Percentiles rank a stretch among this genome's conserved stretches.
These are phyloP conservation scores for Macrolepiota dolichaula DNA, from an alignment of 768 basidiomycete species.

Conservation along the genomic window DNA sequence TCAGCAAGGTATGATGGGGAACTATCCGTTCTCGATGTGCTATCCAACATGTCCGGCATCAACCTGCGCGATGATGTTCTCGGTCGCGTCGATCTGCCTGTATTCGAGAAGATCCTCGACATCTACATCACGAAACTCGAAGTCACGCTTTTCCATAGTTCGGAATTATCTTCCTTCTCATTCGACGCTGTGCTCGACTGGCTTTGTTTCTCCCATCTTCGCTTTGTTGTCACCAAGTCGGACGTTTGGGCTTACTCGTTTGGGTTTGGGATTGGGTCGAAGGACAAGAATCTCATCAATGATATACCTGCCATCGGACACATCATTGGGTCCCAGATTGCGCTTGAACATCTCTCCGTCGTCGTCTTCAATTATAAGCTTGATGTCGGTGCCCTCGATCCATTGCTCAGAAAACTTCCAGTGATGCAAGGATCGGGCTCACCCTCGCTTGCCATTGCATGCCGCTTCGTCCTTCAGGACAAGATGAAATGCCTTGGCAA, in stretches of 20 bases:
- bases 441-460: neutral
- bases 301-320: neutral
- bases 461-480: neutral
- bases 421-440: neutral
- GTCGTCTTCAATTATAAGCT: neutral
- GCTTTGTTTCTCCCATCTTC: neutral
- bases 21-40: neutral
- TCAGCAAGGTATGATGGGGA: neutral
- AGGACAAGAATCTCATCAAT: neutral
- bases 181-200: neutral
- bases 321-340: neutral
- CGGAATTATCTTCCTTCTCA: neutral
- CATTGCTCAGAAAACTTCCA: neutral
- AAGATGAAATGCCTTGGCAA: neutral
- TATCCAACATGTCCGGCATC: neutral
- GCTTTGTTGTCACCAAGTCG: neutral
- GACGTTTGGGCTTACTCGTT: neutral
- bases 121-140: neutral
- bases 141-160: neutral
- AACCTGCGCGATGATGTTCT: neutral
- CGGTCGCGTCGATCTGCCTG: neutral
- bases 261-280: neutral
- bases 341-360: neutral
- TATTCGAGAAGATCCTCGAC: neutral
- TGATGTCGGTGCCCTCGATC: neutral